Evolutionary conservation across 768 basidiomycete species (phyloP).

Genomic region (Serendipita indica): DNA sequence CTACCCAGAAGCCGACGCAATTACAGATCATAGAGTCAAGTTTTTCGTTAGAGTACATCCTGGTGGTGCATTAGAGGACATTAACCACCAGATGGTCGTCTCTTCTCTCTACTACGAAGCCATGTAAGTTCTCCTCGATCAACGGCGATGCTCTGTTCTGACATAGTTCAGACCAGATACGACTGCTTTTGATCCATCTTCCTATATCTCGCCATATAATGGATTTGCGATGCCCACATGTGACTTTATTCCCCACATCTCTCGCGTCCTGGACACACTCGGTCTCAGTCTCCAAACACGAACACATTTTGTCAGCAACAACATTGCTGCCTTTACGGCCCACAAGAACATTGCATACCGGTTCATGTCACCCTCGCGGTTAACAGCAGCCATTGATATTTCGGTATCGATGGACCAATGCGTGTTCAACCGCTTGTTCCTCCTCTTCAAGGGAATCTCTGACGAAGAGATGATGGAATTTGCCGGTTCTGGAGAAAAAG

Average conservation of each 20-base stretch:
- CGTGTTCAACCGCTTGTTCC: constrained; percentile 69
- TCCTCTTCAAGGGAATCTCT: constrained; percentile 68
- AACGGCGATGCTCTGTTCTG: neutral
- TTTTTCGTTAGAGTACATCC: constrained; percentile 74
- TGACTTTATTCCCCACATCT: constrained; percentile 68
- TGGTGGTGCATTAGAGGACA: constrained; percentile 75
- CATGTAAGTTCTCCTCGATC: constrained; percentile 34
- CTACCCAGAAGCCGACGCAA: constrained; percentile 61
- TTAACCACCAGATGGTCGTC: constrained; percentile 64
- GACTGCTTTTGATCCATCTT: constrained; percentile 56
- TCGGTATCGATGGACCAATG: constrained; percentile 69
- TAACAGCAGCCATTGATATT: constrained; percentile 78
- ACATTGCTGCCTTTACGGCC: constrained; percentile 52
- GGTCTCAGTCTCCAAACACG: constrained; percentile 73
- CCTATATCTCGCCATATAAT: constrained; percentile 67
- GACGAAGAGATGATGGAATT: constrained; percentile 69
- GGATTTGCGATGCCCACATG: constrained; percentile 72
- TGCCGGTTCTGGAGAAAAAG: constrained; percentile 70
- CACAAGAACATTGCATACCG: constrained; percentile 85
- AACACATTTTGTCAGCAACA: constrained; percentile 70
- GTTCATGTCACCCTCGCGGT: constrained; percentile 64
- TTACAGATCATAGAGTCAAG: constrained; percentile 54
- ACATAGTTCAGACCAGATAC: constrained; percentile 51
- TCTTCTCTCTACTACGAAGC: constrained; percentile 80
- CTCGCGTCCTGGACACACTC: constrained; percentile 68